These are phyloP conservation scores for Mycena epipterygia DNA, from an alignment of 768 basidiomycete species.

Conservation along the genomic window DNA sequence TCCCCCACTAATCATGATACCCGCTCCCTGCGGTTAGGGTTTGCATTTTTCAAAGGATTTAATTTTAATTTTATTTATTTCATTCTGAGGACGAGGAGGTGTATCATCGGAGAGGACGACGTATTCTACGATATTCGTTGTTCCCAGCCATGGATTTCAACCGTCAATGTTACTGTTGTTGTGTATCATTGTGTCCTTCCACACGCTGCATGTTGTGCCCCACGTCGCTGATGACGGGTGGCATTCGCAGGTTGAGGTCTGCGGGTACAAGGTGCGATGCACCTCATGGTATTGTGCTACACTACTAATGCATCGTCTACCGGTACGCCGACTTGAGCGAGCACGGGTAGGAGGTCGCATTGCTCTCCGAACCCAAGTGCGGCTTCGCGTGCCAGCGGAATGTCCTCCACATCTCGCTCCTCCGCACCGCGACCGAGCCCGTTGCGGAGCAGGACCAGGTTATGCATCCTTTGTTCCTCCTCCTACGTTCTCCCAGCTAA, in stretches of 20 bases:
- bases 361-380: conserved; percentile 97
- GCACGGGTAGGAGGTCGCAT: conserved; percentile 94
- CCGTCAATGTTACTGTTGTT: too few relatives aligned
- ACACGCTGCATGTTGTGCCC: too few relatives aligned
- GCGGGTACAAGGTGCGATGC: conserved; percentile 85
- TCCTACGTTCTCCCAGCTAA: background rate
- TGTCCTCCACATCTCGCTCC: conserved; percentile 86
- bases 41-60: too few relatives aligned
- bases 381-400: conserved; percentile 92
- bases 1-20: too few relatives aligned
- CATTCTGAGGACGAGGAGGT: too few relatives aligned
- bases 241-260: conserved; percentile 84
- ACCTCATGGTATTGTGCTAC: background rate
- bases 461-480: conserved; percentile 31
- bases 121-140: too few relatives aligned
- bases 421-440: conserved; percentile 92
- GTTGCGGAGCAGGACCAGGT: conserved; percentile 95
- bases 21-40: too few relatives aligned
- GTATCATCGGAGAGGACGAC: too few relatives aligned
- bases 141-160: too few relatives aligned
- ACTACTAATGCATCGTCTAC: conserved; percentile 8
- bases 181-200: too few relatives aligned
- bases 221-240: background rate
- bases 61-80: too few relatives aligned
- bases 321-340: conserved; percentile 92